Percentiles rank a stretch among this genome's conserved stretches.
Conservation (phyloP, 257 asterid species). For the Penstemon eatonii region DNA sequence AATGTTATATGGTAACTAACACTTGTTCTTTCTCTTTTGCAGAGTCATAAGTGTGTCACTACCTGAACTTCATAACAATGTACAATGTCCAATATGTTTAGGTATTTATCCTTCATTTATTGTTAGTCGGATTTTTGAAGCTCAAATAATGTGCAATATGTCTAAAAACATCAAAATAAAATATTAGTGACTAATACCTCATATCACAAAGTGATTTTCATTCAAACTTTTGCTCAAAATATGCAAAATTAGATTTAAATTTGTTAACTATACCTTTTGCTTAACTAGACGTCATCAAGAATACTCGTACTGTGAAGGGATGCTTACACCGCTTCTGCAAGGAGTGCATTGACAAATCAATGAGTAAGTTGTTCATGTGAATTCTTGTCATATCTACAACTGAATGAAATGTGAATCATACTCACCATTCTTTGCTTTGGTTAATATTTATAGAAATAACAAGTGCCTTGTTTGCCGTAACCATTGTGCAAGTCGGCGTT, state of each 20-base stretch:
- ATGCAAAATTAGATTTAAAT: too few species aligned
- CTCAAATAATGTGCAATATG: too few species aligned
- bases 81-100: slow-evolving; percentile 54
- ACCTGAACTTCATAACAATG: slow-evolving; percentile 41
- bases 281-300: too few species aligned
- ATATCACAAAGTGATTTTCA: too few species aligned
- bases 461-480: slow-evolving; percentile 63
- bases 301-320: too few species aligned
- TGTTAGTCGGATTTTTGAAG: not conserved
- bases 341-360: slow-evolving; percentile 62
- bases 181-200: too few species aligned
- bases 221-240: too few species aligned
- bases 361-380: slow-evolving; percentile 36
- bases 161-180: too few species aligned
- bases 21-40: slow-evolving; percentile 14
- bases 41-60: slow-evolving; percentile 37
- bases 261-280: too few species aligned
- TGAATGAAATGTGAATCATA: not conserved
- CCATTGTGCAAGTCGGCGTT: slow-evolving; percentile 56
- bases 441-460: slow-evolving; percentile 39
- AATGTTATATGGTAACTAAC: too few species aligned
- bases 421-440: not conserved
- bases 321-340: slow-evolving; percentile 29
- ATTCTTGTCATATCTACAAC: not conserved
- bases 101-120: slow-evolving; percentile 32